A percentile compares a stretch with the other conserved stretches of the same genome.
phyloP scores from a whole-genome alignment of 1,139 yeast species.

The Magnusiomyces paraingens region DNA sequence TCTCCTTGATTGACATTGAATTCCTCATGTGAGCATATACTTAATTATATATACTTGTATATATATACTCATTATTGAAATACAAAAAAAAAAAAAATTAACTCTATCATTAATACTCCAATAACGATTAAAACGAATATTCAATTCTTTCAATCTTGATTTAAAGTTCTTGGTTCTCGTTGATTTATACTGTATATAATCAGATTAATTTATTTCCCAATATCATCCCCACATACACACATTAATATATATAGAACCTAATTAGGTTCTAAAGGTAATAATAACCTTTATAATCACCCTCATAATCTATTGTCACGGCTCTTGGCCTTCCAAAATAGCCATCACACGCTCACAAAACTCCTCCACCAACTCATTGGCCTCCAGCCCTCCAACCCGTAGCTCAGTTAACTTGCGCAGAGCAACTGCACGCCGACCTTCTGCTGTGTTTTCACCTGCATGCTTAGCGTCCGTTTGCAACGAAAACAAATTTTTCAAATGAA shows the following conservation, averaged over 20 bases:
- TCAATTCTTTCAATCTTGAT: too few relatives aligned
- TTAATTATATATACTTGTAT: too few relatives aligned
- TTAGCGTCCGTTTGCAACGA: conserved; percentile 43
- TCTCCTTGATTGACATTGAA: too few relatives aligned
- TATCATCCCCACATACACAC: background rate
- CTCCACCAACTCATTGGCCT: conserved; percentile 58
- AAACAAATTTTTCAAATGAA: conserved; percentile 45
- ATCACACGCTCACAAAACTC: conserved; percentile 42
- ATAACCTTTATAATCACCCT: too few relatives aligned
- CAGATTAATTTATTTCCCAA: too few relatives aligned
- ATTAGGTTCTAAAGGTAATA: background rate
- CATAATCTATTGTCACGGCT: background rate
- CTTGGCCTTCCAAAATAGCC: background rate
- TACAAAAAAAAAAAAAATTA: too few relatives aligned
- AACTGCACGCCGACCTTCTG: conserved; percentile 49
- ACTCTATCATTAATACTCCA: too few relatives aligned
- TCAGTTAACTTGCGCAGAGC: conserved; percentile 56
- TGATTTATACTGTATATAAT: too few relatives aligned
- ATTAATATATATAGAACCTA: background rate
- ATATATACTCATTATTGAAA: too few relatives aligned
- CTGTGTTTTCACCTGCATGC: conserved; percentile 38
- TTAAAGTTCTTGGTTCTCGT: background rate
- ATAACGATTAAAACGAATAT: too few relatives aligned
- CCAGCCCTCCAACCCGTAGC: conserved; percentile 56
- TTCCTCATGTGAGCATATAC: too few relatives aligned